Evolutionary conservation across 1,139 yeast genomes (phyloP).

Genomic region (Casaregolazyma suthepensis): DNA sequence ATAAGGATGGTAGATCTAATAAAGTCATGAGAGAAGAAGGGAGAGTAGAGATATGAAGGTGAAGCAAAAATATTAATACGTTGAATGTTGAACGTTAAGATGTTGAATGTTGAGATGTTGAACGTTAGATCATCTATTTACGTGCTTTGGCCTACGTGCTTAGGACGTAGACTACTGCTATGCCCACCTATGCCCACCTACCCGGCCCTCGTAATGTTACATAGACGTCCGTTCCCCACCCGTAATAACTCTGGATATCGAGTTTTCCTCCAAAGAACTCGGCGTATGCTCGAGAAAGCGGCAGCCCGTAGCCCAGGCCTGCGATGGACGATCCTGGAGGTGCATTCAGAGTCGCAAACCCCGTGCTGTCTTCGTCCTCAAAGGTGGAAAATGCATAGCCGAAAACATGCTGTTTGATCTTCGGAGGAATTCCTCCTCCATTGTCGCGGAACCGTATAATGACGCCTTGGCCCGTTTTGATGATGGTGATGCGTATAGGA

Average conservation of each 20-base stretch:
- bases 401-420: constrained; percentile 58
- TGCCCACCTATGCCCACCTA: background rate
- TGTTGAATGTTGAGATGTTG: too few species aligned
- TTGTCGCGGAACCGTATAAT: constrained; percentile 68
- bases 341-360: constrained; percentile 48
- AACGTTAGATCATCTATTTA: too few species aligned
- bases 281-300: constrained; percentile 69
- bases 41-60: too few species aligned
- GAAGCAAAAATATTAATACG: too few species aligned
- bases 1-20: background rate
- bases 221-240: constrained; percentile 81
- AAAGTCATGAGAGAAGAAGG: too few species aligned
- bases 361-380: constrained; percentile 48
- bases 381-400: constrained; percentile 83
- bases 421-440: constrained; percentile 82
- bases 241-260: constrained; percentile 71
- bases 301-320: constrained; percentile 95
- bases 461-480: constrained; percentile 43
- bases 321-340: constrained; percentile 81
- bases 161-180: background rate
- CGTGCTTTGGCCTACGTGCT: background rate
- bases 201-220: constrained; percentile 43
- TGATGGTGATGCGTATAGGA: constrained; percentile 67
- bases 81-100: too few species aligned
- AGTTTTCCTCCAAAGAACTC: constrained; percentile 71